Conservation (phyloP, 257 asterid species). For the Lithospermum erythrorhizon region DNA sequence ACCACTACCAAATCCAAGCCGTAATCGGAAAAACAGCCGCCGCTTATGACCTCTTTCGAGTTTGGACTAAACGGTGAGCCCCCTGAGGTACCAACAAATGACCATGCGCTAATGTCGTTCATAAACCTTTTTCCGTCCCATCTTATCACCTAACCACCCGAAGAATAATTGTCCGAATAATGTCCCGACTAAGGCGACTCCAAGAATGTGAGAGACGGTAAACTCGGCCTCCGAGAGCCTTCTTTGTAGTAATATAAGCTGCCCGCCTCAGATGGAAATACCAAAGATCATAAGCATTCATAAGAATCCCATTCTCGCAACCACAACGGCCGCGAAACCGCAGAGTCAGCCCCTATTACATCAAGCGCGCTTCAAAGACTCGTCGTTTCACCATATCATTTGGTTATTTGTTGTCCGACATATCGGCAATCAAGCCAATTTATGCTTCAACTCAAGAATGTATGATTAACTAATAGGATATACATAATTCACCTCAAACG, state of each 20-base stretch:
- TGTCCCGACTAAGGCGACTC: slow-evolving; percentile 62
- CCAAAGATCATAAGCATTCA: slow-evolving; percentile 56
- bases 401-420: too few relatives aligned
- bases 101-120: slow-evolving; percentile 52
- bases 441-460: too few relatives aligned
- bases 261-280: slow-evolving; percentile 43
- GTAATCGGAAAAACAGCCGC: slow-evolving; percentile 59
- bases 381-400: slow-evolving; percentile 24
- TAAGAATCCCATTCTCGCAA: slow-evolving; percentile 69
- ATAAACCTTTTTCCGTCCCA: slow-evolving; percentile 57
- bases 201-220: slow-evolving; percentile 36
- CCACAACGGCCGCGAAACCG: slow-evolving; percentile 47
- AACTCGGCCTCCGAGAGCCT: slow-evolving; percentile 22
- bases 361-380: slow-evolving; percentile 45
- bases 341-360: slow-evolving; percentile 41
- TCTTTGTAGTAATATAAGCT: slow-evolving; percentile 38
- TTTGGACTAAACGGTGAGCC: slow-evolving; percentile 40
- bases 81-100: slow-evolving; percentile 39
- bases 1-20: slow-evolving; percentile 68
- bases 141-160: slow-evolving; percentile 70
- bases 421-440: too few relatives aligned
- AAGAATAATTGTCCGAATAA: slow-evolving; percentile 54
- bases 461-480: too few relatives aligned
- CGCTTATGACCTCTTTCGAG: slow-evolving; percentile 40
- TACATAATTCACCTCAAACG: too few relatives aligned